A percentile compares a stretch with the other conserved stretches of the same genome.
Evolutionary conservation across 2,329 filamentous ascomycete genomes (phyloP).

Genomic region (Hirsutella thompsonii): DNA sequence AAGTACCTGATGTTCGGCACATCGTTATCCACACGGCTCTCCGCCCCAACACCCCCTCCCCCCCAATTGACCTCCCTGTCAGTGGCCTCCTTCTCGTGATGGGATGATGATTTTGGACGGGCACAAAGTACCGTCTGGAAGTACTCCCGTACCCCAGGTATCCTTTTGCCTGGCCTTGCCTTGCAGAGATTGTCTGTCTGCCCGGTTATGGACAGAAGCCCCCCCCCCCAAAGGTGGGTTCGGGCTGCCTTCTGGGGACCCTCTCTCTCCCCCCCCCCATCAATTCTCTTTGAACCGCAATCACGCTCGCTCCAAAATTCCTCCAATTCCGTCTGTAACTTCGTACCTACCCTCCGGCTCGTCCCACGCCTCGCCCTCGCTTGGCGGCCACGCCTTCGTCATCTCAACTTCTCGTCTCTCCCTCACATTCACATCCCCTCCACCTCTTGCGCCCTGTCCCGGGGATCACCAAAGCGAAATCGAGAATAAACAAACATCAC

Average conservation of each 20-base stretch:
- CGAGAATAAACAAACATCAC: background rate
- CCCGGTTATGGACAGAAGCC: too few species aligned
- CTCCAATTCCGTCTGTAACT: background rate
- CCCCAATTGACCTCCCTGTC: too few species aligned
- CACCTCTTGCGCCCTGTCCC: background rate
- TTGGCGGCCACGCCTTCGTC: background rate
- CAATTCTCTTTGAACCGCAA: background rate
- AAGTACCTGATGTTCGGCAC: too few species aligned
- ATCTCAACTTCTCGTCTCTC: constrained; percentile 1
- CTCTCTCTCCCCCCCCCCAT: too few species aligned
- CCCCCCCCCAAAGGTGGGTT: background rate
- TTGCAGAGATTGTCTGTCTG: too few species aligned
- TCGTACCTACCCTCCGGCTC: background rate
- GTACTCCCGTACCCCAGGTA: too few species aligned
- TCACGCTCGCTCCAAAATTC: background rate
- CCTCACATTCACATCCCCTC: background rate
- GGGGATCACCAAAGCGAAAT: background rate
- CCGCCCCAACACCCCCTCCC: too few species aligned
- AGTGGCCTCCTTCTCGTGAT: too few species aligned
- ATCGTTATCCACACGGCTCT: too few species aligned
- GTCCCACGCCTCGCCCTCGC: background rate
- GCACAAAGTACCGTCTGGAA: too few species aligned
- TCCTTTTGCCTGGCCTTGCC: too few species aligned
- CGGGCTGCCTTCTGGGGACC: background rate
- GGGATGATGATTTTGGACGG: too few species aligned